Evolutionary conservation across 306 rosid genomes (phyloP), one percentile per base, ranked within the genome.

Genomic region (Casuarina equisetifolia): DNA sequence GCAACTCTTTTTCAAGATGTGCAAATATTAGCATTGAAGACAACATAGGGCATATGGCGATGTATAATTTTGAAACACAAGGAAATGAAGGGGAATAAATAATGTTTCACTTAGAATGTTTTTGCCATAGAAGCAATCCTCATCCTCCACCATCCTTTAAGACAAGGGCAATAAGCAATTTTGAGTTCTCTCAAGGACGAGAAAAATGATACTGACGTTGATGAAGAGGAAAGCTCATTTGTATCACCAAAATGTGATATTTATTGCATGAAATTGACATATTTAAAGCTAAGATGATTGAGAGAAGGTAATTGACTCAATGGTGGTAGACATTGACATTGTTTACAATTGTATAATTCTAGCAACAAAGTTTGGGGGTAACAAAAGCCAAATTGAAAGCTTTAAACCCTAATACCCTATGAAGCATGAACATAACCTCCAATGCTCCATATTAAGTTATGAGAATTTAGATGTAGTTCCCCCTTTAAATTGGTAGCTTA

Each of bases 241-340:
- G 40, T 35, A 51, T 54, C 39, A 25, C 32, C 32, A 25, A 25
- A 25, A 25, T 25, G 32, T 51, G 20, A 40, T 58, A 79, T 71
- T 75, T 79, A 36, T 54, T 79, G 63, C 8, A 83, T 13, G 2
- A 3, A 25, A 35, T 0, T 0, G 8, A 76, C 6, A 0, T 0
- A 0, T 0, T 0, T 0, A 4, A 77, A 2, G 0, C 0, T 0
- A 2, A 80, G 75, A 48, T 12, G 0, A 40, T 85, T 73, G 8
- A 80, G 87, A 45, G 15, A 67, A 1, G 79, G 77, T 3, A 84
- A 55, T 19, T 11, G 46, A 20, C 77, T 74, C 36, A 80, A 20
- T 0, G 72, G 71, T 59, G 82, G 73, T 11, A 75, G 72, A 51
- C 43, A 15, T 0, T 38, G 19, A 36, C 69, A 50, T 49, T 67